These are phyloP conservation scores for Volvox carteri DNA, from an alignment of 163 green algal genomes.

Conservation along the genomic window DNA sequence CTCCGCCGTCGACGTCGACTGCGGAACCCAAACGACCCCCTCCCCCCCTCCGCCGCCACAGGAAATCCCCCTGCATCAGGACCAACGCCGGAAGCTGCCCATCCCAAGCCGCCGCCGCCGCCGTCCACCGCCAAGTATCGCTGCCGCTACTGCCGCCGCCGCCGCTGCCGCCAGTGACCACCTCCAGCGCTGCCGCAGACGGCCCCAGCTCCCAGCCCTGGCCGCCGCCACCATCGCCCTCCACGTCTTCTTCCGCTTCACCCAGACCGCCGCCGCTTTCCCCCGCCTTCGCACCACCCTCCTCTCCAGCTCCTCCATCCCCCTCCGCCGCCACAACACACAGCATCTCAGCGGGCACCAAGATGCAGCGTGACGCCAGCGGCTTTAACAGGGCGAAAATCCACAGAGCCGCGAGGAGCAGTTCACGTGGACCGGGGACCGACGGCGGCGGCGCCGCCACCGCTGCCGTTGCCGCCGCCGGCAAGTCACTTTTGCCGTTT, in stretches of 20 bases:
- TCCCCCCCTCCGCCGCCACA: background rate
- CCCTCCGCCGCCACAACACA: too few relatives aligned
- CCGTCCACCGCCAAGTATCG: background rate
- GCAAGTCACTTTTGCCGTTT: background rate
- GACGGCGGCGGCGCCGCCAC: background rate
- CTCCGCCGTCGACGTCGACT: background rate
- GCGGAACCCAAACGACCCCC: background rate
- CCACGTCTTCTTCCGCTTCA: background rate
- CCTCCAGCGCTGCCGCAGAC: background rate
- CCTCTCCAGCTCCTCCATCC: background rate
- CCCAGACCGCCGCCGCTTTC: background rate
- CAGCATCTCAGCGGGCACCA: constrained; percentile 9
- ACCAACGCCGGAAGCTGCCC: background rate
- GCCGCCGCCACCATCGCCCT: background rate
- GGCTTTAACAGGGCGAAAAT: background rate
- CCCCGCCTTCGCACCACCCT: too few relatives aligned
- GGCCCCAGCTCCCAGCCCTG: background rate
- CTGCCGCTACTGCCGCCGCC: background rate
- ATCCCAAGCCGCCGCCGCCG: constrained; percentile 16
- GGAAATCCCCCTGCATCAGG: background rate
- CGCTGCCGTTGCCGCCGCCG: background rate
- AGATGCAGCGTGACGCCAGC: constrained; percentile 16
- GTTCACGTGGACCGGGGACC: background rate
- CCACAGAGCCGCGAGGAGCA: constrained; percentile 34
- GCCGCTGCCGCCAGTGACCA: background rate